Percentiles rank a stretch among this genome's conserved stretches.
These are phyloP conservation scores for Canavalia gladiata DNA, from an alignment of 306 rosid genomes.

Conservation along the genomic window DNA sequence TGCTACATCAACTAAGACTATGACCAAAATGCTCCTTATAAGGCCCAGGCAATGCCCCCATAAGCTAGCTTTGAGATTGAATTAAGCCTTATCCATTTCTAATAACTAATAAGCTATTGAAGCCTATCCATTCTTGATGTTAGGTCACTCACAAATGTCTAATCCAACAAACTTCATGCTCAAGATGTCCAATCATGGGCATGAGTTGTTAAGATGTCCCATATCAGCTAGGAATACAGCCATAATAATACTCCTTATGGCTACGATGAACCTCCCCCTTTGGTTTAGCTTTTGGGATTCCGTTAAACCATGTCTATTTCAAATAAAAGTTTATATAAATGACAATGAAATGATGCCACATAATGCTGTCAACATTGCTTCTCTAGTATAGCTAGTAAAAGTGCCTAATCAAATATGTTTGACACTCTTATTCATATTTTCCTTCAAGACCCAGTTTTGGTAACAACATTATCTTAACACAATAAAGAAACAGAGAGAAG, in stretches of 20 bases:
- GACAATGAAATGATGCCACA: not conserved
- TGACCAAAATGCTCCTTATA: constrained; percentile 5
- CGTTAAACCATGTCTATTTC: not conserved
- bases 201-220: not conserved
- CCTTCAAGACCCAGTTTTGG: constrained; percentile 8
- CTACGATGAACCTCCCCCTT: too few relatives aligned
- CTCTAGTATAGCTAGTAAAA: constrained; percentile 1
- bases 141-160: not conserved
- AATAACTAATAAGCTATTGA: not conserved
- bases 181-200: not conserved
- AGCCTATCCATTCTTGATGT: not conserved
- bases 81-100: not conserved
- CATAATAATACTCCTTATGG: not conserved
- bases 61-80: not conserved
- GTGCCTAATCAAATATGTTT: not conserved
- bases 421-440: constrained; percentile 4
- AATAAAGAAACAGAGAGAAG: not conserved
- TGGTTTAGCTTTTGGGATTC: not conserved
- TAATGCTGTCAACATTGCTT: constrained; percentile 6
- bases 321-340: not conserved
- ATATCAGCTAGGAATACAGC: not conserved
- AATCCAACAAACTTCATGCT: not conserved
- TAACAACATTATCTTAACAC: not conserved
- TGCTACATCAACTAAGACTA: not conserved
- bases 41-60: not conserved